phyloP scores from a whole-genome alignment of 2,329 filamentous ascomycete species.

The Myriosclerotinia scirpicola region DNA sequence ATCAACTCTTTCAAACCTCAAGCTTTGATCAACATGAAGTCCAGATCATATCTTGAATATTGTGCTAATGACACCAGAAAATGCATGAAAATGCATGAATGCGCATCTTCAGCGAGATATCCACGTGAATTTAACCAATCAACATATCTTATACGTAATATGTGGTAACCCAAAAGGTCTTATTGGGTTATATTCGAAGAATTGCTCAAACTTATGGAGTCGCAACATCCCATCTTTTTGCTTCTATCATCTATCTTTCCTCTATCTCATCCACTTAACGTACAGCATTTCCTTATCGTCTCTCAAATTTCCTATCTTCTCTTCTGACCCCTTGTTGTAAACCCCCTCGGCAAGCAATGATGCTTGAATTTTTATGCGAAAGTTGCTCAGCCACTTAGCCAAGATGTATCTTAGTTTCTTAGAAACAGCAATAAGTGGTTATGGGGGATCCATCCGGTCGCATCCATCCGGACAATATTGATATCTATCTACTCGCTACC shows the following conservation, averaged over 20 bases:
- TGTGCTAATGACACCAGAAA: constrained; percentile 22
- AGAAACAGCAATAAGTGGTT: too few species aligned
- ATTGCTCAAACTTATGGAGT: constrained; percentile 18
- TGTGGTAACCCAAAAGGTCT: constrained; percentile 13
- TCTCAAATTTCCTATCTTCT: constrained; percentile 5
- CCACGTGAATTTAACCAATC: constrained; percentile 12
- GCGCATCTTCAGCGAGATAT: constrained; percentile 4
- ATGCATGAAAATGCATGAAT: constrained; percentile 9
- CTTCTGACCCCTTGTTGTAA: background rate
- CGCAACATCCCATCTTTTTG: constrained; percentile 7
- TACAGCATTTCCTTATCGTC: constrained; percentile 18
- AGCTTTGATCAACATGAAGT: constrained; percentile 4
- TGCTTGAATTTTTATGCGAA: background rate
- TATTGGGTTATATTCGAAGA: background rate
- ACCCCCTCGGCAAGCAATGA: background rate
- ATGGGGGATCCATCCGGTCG: background rate
- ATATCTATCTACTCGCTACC: background rate
- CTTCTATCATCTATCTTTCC: constrained; percentile 5
- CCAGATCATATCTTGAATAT: background rate
- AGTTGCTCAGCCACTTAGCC: constrained; percentile 11
- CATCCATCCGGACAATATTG: constrained; percentile 6
- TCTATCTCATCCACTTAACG: constrained; percentile 16
- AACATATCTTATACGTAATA: constrained; percentile 24
- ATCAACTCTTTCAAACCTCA: background rate
- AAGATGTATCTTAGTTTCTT: background rate